Conservation (phyloP, 2,329 filamentous ascomycete genomes). For the Didymella arachidicola region DNA sequence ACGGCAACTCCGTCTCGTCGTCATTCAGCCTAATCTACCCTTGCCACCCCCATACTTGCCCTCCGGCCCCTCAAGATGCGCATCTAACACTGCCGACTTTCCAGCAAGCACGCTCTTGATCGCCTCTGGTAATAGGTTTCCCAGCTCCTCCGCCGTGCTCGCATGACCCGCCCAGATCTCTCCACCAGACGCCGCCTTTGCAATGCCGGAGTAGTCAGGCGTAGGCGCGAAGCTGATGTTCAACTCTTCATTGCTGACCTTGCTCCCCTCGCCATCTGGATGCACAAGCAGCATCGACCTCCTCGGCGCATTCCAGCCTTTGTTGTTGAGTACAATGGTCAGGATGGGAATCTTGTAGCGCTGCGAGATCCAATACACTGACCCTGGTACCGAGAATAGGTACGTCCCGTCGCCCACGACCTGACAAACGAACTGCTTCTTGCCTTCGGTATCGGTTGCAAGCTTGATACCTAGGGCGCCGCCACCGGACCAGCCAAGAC, state of each 20-base stretch:
- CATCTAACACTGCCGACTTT: slow-evolving; percentile 68
- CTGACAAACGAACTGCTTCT: slow-evolving; percentile 50
- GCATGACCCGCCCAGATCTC: slow-evolving; percentile 68
- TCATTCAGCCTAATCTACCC: slow-evolving; percentile 7
- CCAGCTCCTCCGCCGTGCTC: slow-evolving; percentile 63
- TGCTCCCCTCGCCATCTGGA: slow-evolving; percentile 68
- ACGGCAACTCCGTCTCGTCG: not conserved
- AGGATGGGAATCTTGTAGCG: slow-evolving; percentile 71
- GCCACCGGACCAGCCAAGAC: slow-evolving; percentile 82
- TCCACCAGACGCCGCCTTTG: slow-evolving; percentile 69
- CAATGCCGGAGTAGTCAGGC: slow-evolving; percentile 73
- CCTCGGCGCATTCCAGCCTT: slow-evolving; percentile 73
- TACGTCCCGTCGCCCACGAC: slow-evolving; percentile 74
- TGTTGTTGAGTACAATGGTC: slow-evolving; percentile 73
- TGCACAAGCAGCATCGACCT: slow-evolving; percentile 70
- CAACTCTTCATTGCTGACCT: slow-evolving; percentile 68
- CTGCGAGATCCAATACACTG: slow-evolving; percentile 73
- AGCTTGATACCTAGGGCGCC: slow-evolving; percentile 79
- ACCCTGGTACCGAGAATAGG: slow-evolving; percentile 70
- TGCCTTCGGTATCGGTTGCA: slow-evolving; percentile 63
- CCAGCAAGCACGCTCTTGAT: slow-evolving; percentile 66
- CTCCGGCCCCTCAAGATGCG: slow-evolving; percentile 63
- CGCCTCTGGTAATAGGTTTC: slow-evolving; percentile 63
- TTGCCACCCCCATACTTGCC: slow-evolving; percentile 57
- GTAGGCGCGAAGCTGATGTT: slow-evolving; percentile 72